Base-by-base conservation (phyloP, 768 basidiomycete species). In the Tricholoma furcatifolium region DNA sequence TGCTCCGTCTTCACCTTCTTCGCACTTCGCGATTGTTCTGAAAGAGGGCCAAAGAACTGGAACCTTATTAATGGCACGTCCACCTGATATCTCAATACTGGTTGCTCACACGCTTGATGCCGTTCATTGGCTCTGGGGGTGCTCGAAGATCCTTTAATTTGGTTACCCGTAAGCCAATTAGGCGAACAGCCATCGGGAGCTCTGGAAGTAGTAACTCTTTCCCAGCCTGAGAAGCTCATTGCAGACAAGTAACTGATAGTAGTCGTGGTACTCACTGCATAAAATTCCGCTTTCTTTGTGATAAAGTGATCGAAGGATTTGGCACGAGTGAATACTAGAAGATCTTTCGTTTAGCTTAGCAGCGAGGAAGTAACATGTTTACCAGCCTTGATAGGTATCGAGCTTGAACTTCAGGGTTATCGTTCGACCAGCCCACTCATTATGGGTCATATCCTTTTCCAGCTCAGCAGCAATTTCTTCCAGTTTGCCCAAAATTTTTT, bases 331-430 rank as follows among this genome's bases (percentile, higher is more conserved):
- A 88, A 87, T 1, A 87, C 87, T 89, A 44, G 6, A 24, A 39
- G 30, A 14, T 51, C 34, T 3, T 14, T 31, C 14, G 20, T 10
- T 40, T 21, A 27, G n/a, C 18, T 35, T 3, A 17, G 14, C 12
- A 21, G 5, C 12, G 10, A 8, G 6, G 23, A 43, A 43, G 14
- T 12, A 11, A 42, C 15, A 44, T 20, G 42, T 21, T 15, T 36
- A 52, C 61, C 1, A 53, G 84, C 91, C 85, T 76, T 96, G 84
- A 67, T 85, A 98, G 1, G 86, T 93, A 64, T 95, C 87, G 31
- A 92, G 78, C 72, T 99, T 99, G 67, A 87, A 94, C 67, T 96
- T 97, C 45, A 98, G 76, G 0, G 92, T 96, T 30, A 98, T 77
- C 0, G 93, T 97, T 58, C 87, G 83, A 7, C 93, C 96, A 6